A percentile compares a stretch with the other conserved stretches of the same genome.
Conservation (phyloP, 768 basidiomycete genomes). For the Collybia sp. region DNA sequence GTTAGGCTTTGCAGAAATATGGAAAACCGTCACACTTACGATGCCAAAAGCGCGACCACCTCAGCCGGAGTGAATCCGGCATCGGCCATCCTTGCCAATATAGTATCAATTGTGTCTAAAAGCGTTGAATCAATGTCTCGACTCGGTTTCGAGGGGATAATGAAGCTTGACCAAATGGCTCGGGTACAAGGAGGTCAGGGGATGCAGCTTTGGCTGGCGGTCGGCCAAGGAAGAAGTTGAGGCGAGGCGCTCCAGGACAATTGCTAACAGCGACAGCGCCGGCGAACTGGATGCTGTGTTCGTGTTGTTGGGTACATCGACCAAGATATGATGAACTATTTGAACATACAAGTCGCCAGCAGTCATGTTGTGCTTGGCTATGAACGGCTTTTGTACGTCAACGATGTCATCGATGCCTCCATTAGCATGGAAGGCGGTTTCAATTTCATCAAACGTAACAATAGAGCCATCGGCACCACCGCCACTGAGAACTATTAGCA, state of each 20-base stretch:
- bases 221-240: conserved; percentile 35
- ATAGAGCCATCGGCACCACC: not conserved
- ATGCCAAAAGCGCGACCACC: conserved; percentile 31
- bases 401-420: not conserved
- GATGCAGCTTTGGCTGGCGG: conserved; percentile 25
- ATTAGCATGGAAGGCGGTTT: not conserved
- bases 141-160: no score
- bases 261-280: conserved; percentile 36
- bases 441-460: not conserved
- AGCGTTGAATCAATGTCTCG: no score
- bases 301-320: not conserved
- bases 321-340: not conserved
- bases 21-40: conserved; percentile 3
- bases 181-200: conserved; percentile 23
- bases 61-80: conserved; percentile 30
- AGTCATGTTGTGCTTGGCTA: not conserved
- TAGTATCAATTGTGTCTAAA: conserved; percentile 3
- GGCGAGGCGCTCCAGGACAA: conserved; percentile 38
- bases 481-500: conserved; percentile 10
- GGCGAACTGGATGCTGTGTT: conserved; percentile 39
- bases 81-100: conserved; percentile 28
- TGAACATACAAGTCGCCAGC: not conserved
- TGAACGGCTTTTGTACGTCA: not conserved
- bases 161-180: conserved; percentile 21
- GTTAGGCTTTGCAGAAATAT: no score